phyloP scores from a whole-genome alignment of 1,284 basidiomycete species.

The Cystobasidiaceae sp. region DNA sequence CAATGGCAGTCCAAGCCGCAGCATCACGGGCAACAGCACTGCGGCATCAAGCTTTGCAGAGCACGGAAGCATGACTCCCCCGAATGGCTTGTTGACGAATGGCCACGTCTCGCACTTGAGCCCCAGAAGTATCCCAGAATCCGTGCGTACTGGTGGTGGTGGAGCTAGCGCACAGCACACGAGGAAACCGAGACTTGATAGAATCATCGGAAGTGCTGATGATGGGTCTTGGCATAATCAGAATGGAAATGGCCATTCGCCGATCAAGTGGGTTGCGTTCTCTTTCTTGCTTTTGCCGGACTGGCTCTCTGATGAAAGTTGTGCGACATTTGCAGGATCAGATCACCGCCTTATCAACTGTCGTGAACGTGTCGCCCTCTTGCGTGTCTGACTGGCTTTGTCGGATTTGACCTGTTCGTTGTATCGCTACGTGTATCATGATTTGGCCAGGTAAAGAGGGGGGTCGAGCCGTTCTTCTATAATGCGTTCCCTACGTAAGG shows the following conservation, averaged over 20 bases:
- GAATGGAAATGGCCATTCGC: neutral
- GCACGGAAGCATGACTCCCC: neutral
- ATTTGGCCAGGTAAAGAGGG: no score
- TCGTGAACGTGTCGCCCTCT: neutral
- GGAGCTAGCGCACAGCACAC: no score
- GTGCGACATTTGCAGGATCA: neutral
- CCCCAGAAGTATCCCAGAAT: neutral
- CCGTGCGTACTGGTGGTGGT: neutral
- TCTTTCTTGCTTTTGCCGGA: neutral
- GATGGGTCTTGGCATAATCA: neutral
- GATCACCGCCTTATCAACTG: conserved; percentile 7
- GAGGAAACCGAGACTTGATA: conserved; percentile 14
- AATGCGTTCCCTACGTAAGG: no score
- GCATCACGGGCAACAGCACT: conserved; percentile 1
- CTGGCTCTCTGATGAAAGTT: neutral
- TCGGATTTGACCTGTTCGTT: no score
- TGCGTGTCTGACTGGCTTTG: no score
- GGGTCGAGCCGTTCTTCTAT: no score
- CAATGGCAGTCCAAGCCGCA: conserved; percentile 3
- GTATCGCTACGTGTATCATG: no score
- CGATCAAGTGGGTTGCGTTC: neutral
- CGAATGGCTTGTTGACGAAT: no score
- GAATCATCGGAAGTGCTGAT: conserved; percentile 18
- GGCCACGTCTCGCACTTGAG: neutral
- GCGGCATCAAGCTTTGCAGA: conserved; percentile 7